Conservation (phyloP, 169 alveolate species). For the Theileria orientalis region DNA sequence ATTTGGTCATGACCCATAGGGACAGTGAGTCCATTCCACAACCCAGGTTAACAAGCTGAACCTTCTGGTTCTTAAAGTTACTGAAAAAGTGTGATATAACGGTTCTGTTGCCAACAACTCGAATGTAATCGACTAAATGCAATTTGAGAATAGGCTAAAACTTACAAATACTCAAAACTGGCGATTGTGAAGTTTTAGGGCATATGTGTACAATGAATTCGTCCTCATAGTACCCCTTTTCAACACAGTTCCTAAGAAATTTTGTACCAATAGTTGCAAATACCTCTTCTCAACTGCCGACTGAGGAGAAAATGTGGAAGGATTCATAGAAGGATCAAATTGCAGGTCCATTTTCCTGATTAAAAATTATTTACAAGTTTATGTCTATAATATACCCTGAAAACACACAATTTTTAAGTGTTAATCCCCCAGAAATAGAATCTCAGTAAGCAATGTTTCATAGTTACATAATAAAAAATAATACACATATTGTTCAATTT, state of each 20-base stretch:
- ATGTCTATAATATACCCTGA: neutral
- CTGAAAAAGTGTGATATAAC: too few relatives aligned
- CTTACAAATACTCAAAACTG: slow-evolving; percentile 42
- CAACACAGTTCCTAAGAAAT: slow-evolving; percentile 37
- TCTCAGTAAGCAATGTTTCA: too few relatives aligned
- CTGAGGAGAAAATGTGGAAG: neutral
- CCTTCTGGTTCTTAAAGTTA: too few relatives aligned
- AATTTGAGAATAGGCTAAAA: neutral
- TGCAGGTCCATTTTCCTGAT: neutral
- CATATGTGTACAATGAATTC: slow-evolving; percentile 34
- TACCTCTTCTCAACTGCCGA: neutral
- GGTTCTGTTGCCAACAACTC: slow-evolving; percentile 16
- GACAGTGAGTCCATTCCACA: slow-evolving; percentile 54
- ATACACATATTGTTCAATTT: neutral
- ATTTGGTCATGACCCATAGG: slow-evolving; percentile 29
- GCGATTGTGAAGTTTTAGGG: slow-evolving; percentile 3
- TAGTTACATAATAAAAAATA: too few relatives aligned
- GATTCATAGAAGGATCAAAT: neutral
- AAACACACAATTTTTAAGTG: too few relatives aligned
- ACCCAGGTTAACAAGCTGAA: slow-evolving; percentile 51
- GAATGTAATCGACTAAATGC: slow-evolving; percentile 23
- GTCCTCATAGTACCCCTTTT: slow-evolving; percentile 49
- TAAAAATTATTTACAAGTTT: neutral
- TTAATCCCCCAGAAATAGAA: neutral
- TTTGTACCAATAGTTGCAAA: neutral